Evolutionary conservation across 345 rosid species (phyloP).

Genomic region (Chamaenerion angustifolium): DNA sequence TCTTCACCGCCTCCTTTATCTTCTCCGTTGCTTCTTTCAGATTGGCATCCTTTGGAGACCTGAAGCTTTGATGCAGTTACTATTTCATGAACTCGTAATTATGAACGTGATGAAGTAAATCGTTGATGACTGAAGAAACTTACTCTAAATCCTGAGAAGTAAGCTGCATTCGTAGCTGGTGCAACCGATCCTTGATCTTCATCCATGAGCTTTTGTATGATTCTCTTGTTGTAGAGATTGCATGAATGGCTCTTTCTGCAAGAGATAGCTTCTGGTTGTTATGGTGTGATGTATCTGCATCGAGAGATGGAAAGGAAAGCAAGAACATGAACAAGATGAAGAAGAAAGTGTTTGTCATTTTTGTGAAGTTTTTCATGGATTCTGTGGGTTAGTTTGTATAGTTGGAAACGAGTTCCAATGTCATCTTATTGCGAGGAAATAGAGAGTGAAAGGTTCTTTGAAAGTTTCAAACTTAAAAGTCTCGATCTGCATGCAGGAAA

Average conservation of each 20-base stretch:
- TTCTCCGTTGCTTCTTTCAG: slow-evolving; percentile 14
- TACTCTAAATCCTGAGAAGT: slow-evolving; percentile 59
- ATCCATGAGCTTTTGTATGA: slow-evolving; percentile 43
- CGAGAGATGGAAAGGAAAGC: too few species aligned
- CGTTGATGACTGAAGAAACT: neutral
- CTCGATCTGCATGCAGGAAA: too few species aligned
- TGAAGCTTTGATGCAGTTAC: slow-evolving; percentile 34
- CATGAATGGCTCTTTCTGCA: slow-evolving; percentile 13
- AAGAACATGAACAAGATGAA: too few species aligned
- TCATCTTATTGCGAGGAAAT: too few species aligned
- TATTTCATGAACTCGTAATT: neutral
- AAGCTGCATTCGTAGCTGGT: slow-evolving; percentile 27
- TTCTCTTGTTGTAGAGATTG: slow-evolving; percentile 19
- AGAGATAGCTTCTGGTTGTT: slow-evolving; percentile 17
- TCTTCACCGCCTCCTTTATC: slow-evolving; percentile 45
- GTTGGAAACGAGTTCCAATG: too few species aligned
- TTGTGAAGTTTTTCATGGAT: too few species aligned
- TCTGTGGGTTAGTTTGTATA: too few species aligned
- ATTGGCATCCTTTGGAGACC: slow-evolving; percentile 6
- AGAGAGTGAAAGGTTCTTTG: too few species aligned
- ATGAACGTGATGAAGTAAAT: too few species aligned
- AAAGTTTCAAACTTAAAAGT: too few species aligned
- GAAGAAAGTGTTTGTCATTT: too few species aligned
- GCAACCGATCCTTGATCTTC: slow-evolving; percentile 30
- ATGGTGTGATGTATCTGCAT: too few species aligned